Base-by-base conservation (phyloP, 2,329 filamentous ascomycete species). In the Westerdykella aurantiaca region DNA sequence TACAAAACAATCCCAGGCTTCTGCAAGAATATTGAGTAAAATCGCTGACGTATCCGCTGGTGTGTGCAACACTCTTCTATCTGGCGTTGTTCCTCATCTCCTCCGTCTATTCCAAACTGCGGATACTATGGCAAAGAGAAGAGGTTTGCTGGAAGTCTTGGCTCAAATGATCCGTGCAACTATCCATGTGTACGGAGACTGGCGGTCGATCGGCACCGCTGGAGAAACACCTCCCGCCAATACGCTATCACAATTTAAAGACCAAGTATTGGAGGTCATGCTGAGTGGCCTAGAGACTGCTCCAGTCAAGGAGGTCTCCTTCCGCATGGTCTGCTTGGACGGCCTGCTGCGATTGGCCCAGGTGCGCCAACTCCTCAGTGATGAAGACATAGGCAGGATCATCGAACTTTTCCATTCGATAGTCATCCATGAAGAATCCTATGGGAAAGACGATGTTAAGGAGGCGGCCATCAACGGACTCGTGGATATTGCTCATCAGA, bases 1-100 rank as follows among this genome's bases (percentile, higher is more conserved):
- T 37, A 82, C 81, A 5, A 84, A 84, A 57, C 80, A 85, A 57
- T 83, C 82, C 3, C 79, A 79, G 55, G 80, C 80, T 9, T 75
- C 80, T 3, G 80, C 80, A 14, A 74, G 78, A 21, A 83, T 85
- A 14, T 58, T 85, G 13, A 69, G 74, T 31, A 75, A 74, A 6
- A 65, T 82, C 10, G 75, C 79, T 1, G 71, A 74, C 37, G 75
- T 79, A 5, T 80, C 79, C 14, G 63, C 72, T 1, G 61, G 72
- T 14, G 72, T 81, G 1, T 79, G 79, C 40, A 74, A 75, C 40
- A 69, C 78, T 34, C 62, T 83, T 9, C 66, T 80, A 9, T 73
- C 78, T 53, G 73, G 74, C 5, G 69, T 81, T 12, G 62, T 84
- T 18, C 77, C 81, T 0, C 73, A 73, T 1, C 61, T 85, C 2